Percentiles rank a stretch among this genome's conserved stretches.
phyloP scores from a whole-genome alignment of 225 moss, liverwort and hornwort species.

The Sphagnum contortum region DNA sequence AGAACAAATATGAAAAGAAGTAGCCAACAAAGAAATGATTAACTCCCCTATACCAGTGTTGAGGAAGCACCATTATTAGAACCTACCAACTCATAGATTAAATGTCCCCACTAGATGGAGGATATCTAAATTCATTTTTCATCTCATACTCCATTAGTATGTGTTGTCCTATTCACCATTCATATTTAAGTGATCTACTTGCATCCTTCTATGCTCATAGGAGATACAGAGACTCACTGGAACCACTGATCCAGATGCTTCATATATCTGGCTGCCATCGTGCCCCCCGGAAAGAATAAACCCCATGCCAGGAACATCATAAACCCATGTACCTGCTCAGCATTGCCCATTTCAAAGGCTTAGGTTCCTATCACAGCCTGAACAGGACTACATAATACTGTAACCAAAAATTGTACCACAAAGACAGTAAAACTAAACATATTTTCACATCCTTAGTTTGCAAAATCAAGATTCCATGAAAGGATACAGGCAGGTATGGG shows the following conservation, averaged over 20 bases:
- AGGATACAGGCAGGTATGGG: neutral
- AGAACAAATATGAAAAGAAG: no score
- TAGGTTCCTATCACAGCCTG: neutral
- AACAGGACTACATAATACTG: no score
- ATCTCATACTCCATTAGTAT: no score
- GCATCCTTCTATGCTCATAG: neutral
- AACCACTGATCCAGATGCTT: slow-evolving; percentile 93
- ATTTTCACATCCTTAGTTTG: no score
- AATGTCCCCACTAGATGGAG: no score
- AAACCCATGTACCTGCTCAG: slow-evolving; percentile 77
- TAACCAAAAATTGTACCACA: no score
- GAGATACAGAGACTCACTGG: slow-evolving; percentile 19
- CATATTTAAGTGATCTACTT: neutral
- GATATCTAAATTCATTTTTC: no score
- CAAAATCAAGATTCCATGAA: no score
- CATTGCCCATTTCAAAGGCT: neutral
- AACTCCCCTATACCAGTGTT: neutral
- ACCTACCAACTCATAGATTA: neutral
- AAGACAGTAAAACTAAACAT: no score
- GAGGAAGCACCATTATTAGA: neutral
- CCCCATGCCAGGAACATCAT: slow-evolving; percentile 99
- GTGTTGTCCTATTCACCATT: neutral
- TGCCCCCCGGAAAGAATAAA: slow-evolving; percentile 79
- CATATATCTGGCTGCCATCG: slow-evolving; percentile 82
- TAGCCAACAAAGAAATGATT: no score